These are phyloP conservation scores for Paraphaeosphaeria sporulosa DNA, from an alignment of 2,329 filamentous ascomycete genomes.

Conservation along the genomic window DNA sequence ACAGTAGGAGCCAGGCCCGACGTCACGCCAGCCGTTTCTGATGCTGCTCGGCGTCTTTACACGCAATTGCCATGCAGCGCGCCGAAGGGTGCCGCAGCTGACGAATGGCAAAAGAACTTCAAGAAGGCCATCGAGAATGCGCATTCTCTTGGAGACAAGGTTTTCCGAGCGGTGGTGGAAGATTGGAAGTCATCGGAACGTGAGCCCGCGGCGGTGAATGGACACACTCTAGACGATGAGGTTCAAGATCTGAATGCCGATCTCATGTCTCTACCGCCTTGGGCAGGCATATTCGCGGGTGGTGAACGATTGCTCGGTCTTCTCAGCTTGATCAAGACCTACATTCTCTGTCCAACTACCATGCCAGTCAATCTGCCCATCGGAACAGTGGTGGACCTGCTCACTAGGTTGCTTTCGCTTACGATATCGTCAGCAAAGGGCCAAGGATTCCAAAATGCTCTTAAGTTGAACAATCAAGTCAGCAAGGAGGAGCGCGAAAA, in stretches of 20 bases:
- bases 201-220: constrained; percentile 36
- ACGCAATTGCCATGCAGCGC: constrained; percentile 80
- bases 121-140: constrained; percentile 67
- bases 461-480: constrained; percentile 76
- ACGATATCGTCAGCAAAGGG: constrained; percentile 58
- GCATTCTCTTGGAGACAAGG: constrained; percentile 75
- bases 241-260: constrained; percentile 52
- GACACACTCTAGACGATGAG: constrained; percentile 39
- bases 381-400: constrained; percentile 71
- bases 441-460: constrained; percentile 42
- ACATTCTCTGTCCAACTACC: constrained; percentile 70
- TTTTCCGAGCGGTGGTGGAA: constrained; percentile 81
- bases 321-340: constrained; percentile 69
- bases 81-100: constrained; percentile 76
- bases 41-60: constrained; percentile 69
- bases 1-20: constrained; percentile 42
- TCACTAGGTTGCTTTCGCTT: constrained; percentile 74
- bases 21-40: constrained; percentile 62
- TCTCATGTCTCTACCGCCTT: constrained; percentile 65
- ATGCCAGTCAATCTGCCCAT: constrained; percentile 72
- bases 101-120: constrained; percentile 79
- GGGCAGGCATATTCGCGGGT: constrained; percentile 79
- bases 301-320: constrained; percentile 72
- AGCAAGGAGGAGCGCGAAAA: constrained; percentile 82
- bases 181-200: constrained; percentile 76